phyloP scores from a whole-genome alignment of 306 rosid genomes.

The Fragaria ananassa region DNA sequence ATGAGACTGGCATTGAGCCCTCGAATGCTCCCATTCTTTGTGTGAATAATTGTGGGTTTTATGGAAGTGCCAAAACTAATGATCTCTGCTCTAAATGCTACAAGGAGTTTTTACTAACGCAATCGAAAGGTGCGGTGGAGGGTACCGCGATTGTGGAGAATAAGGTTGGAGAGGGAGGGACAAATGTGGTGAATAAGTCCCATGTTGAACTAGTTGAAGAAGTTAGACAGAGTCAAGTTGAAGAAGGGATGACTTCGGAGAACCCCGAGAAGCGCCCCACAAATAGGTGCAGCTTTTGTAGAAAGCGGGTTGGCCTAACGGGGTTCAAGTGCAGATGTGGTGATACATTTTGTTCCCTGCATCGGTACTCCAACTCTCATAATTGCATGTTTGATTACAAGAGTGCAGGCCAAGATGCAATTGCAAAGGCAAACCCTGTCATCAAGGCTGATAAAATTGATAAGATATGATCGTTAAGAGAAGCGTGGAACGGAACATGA shows the following conservation, averaged over 20 bases:
- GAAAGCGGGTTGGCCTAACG: slow-evolving; percentile 18
- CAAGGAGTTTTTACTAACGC: slow-evolving; percentile 14
- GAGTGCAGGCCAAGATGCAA: slow-evolving; percentile 17
- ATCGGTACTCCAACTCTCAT: slow-evolving; percentile 26
- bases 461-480: slow-evolving; percentile 15
- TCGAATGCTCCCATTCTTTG: slow-evolving; percentile 16
- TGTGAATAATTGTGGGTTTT: slow-evolving; percentile 24
- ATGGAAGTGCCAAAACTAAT: slow-evolving; percentile 16
- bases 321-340: slow-evolving; percentile 27
- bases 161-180: neutral
- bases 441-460: slow-evolving; percentile 29
- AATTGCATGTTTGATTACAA: slow-evolving; percentile 27
- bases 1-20: slow-evolving; percentile 21
- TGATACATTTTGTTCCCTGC: slow-evolving; percentile 24
- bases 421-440: slow-evolving; percentile 23
- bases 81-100: slow-evolving; percentile 28
- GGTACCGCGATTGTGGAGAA: neutral
- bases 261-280: slow-evolving; percentile 9
- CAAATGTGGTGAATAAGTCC: slow-evolving; percentile 3
- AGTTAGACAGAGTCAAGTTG: slow-evolving; percentile 13
- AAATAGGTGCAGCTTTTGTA: slow-evolving; percentile 23
- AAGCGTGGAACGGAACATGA: neutral
- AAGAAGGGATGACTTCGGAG: slow-evolving; percentile 21
- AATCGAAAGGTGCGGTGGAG: slow-evolving; percentile 1
- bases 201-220: slow-evolving; percentile 11